These are phyloP conservation scores for Apocynum venetum DNA, from an alignment of 257 asterid genomes.

Conservation along the genomic window DNA sequence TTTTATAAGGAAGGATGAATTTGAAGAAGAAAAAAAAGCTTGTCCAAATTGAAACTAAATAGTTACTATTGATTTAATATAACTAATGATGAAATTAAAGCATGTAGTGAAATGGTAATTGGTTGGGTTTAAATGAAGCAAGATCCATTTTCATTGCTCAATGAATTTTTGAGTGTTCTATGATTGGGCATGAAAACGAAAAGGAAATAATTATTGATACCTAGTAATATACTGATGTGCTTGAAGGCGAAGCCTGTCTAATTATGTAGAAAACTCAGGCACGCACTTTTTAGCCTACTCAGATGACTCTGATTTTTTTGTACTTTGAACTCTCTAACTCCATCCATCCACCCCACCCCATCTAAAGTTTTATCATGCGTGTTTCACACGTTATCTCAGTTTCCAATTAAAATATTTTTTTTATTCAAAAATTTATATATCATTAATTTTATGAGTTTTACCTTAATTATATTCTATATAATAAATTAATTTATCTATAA, in stretches of 20 bases:
- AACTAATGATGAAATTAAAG: too few species aligned
- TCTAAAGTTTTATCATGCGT: slow-evolving; percentile 4
- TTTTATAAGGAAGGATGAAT: too few species aligned
- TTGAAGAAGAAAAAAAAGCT: too few species aligned
- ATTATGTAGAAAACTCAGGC: not conserved
- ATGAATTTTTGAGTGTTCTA: slow-evolving; percentile 1
- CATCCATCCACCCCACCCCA: not conserved
- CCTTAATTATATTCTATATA: too few species aligned
- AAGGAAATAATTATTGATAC: not conserved
- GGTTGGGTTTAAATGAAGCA: not conserved
- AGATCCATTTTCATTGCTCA: not conserved
- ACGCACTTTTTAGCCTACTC: slow-evolving; percentile 2
- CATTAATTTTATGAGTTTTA: too few species aligned
- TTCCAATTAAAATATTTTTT: too few species aligned
- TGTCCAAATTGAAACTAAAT: too few species aligned
- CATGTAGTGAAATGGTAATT: not conserved
- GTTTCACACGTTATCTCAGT: slow-evolving; percentile 9
- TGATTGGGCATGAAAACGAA: slow-evolving; percentile 4
- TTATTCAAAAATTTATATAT: too few species aligned
- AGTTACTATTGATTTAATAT: too few species aligned
- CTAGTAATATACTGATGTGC: not conserved
- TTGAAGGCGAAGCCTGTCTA: not conserved
- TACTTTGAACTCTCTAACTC: not conserved
- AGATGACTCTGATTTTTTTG: not conserved
- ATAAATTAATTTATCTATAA: too few species aligned